These are phyloP conservation scores for Hypsizygus ulmarius DNA, from an alignment of 1,284 basidiomycete genomes.

Conservation along the genomic window DNA sequence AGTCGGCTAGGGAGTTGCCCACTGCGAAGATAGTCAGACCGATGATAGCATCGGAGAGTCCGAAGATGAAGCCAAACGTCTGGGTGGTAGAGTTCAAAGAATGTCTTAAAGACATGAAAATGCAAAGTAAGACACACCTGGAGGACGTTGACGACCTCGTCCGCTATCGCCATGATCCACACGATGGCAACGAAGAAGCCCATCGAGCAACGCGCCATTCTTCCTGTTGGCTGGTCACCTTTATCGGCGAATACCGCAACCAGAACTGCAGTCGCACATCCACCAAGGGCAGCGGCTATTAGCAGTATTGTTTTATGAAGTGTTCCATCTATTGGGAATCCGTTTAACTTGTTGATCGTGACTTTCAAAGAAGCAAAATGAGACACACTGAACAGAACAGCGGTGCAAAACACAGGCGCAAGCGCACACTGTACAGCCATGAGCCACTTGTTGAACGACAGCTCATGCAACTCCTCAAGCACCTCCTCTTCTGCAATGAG, in stretches of 20 bases:
- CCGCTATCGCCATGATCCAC: constrained; percentile 95
- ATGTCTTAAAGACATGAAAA: background rate
- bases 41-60: constrained; percentile 95
- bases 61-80: constrained; percentile 91
- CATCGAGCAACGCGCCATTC: constrained; percentile 79
- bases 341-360: constrained; percentile 7
- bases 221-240: constrained; percentile 57
- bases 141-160: constrained; percentile 88
- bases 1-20: constrained; percentile 93
- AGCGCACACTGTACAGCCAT: constrained; percentile 77
- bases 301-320: constrained; percentile 55
- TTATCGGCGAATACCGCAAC: constrained; percentile 63
- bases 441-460: constrained; percentile 78
- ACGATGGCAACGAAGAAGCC: constrained; percentile 88
- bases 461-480: constrained; percentile 59
- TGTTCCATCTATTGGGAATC: constrained; percentile 47
- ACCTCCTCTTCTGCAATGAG: constrained; percentile 66
- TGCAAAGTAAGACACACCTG: constrained; percentile 49
- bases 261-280: constrained; percentile 51
- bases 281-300: constrained; percentile 52
- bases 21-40: constrained; percentile 96
- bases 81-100: constrained; percentile 31
- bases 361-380: background rate
- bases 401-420: constrained; percentile 76
- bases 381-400: constrained; percentile 70